These are phyloP conservation scores for Beauveria varroae DNA, from an alignment of 2,329 filamentous ascomycete genomes.

Conservation along the genomic window DNA sequence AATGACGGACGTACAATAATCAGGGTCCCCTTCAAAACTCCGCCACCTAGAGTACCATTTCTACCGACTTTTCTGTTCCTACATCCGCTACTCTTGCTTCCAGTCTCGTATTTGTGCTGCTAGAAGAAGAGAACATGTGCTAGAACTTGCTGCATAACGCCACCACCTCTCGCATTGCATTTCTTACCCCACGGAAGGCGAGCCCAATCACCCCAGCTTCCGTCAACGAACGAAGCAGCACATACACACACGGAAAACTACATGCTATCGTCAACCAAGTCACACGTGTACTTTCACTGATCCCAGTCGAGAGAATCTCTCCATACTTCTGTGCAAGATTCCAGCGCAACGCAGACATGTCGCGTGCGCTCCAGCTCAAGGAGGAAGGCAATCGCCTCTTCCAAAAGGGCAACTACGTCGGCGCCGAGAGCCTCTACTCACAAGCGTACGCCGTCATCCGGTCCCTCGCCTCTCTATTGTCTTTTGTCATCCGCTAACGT, in stretches of 20 bases:
- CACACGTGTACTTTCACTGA: background rate
- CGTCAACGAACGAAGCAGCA: background rate
- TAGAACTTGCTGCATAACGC: background rate
- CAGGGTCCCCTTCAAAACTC: slow-evolving; percentile 7
- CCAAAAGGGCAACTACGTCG: slow-evolving; percentile 53
- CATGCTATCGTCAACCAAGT: background rate
- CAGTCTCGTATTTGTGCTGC: background rate
- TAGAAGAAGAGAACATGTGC: background rate
- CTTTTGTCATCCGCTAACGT: background rate
- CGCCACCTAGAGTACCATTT: background rate
- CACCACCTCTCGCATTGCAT: background rate
- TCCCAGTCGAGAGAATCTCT: too few relatives aligned
- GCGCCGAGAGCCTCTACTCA: slow-evolving; percentile 63
- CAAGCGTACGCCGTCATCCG: slow-evolving; percentile 48
- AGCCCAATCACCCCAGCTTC: background rate
- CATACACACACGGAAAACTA: background rate
- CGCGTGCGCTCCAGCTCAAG: slow-evolving; percentile 37
- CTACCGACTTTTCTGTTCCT: background rate
- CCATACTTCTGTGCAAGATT: background rate
- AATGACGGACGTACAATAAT: background rate
- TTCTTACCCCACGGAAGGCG: background rate
- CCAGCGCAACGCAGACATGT: slow-evolving; percentile 17
- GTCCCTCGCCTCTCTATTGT: background rate
- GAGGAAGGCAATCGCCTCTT: slow-evolving; percentile 59
- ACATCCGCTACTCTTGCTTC: background rate